Evolutionary conservation across 352 stramenopile genomes (phyloP).

Genomic region (Halophytophthora batemanensis): DNA sequence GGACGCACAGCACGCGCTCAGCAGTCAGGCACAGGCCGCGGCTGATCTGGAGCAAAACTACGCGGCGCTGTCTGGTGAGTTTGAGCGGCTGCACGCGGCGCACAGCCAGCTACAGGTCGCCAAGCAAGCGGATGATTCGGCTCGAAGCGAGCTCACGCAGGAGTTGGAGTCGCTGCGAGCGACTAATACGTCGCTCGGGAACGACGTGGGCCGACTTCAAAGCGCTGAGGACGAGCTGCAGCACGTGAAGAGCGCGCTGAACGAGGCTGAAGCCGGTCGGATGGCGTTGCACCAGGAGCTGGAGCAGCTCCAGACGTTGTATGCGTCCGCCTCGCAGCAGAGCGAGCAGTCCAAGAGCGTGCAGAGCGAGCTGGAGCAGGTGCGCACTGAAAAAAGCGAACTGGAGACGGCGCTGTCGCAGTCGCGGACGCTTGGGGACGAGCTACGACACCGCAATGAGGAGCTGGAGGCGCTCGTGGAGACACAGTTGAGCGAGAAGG

Average conservation of each 20-base stretch:
- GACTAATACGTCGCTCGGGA: constrained; percentile 8
- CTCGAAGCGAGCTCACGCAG: constrained; percentile 19
- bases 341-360: constrained; percentile 23
- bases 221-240: constrained; percentile 33
- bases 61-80: constrained; percentile 35
- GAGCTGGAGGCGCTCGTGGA: constrained; percentile 29
- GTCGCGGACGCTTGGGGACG: constrained; percentile 16
- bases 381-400: constrained; percentile 22
- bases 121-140: constrained; percentile 23
- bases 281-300: constrained; percentile 36
- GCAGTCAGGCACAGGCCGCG: constrained; percentile 30
- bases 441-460: constrained; percentile 24
- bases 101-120: constrained; percentile 26
- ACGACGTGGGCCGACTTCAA: constrained; percentile 30
- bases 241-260: constrained; percentile 20
- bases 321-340: constrained; percentile 32
- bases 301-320: constrained; percentile 24
- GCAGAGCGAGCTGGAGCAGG: constrained; percentile 25
- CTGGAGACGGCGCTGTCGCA: constrained; percentile 20
- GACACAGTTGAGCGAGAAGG: constrained; percentile 26
- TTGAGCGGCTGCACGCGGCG: constrained; percentile 29
- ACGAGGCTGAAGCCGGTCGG: constrained; percentile 28
- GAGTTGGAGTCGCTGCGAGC: constrained; percentile 32
- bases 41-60: constrained; percentile 41
- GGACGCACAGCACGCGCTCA: constrained; percentile 25